Evolutionary conservation across 2,329 filamentous ascomycete species (phyloP), one percentile per base, ranked within the genome.

Genomic region (Tolypocladium pustulatum): DNA sequence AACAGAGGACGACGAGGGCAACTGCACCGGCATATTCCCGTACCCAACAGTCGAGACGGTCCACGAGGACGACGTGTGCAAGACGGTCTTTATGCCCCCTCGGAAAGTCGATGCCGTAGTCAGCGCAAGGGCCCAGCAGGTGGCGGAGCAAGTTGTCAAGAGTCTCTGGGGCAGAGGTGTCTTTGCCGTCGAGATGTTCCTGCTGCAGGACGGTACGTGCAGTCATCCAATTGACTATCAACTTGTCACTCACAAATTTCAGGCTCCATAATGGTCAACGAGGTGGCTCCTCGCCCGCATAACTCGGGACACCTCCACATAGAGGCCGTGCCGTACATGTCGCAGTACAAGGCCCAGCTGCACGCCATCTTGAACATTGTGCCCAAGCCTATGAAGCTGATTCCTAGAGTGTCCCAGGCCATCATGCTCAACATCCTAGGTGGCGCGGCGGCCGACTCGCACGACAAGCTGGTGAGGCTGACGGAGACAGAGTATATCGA

Each of bases 231-330:
- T 60, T 13, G 49, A 57, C 8, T 36, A 27, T 32, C 20, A 52
- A 27, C 53, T 3, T 17, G 6, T 61, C 57, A 52, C 63, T 61
- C 49, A 64, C 57, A 40, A 57, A 12, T 36, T 17, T 55, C 27
- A 79, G 78, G 80, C 60, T 77, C 77, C 1, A 79, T 96, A 1
- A 75, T 95, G 59, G 81, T 97, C 65, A 96, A 96, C 72, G 91
- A 96, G 74, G 88, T 95, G 62, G 90, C 90, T 0, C 90, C 90
- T 15, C 81, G 90, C 20, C 77, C 78, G 59, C 92, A 97, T 75
- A 97, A 97, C 76, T 95, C 90, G 0, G 94, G 94, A 0, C 94
- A 97, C 74, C 93, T 92, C 74, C 96, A 90, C 3, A 97, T 97
- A 63, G 93, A 99, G 76, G 90, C 90, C 4, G 90, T 94, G 55